Evolutionary conservation across 2,329 filamentous ascomycete genomes (phyloP), one percentile per base, ranked within the genome.

Genomic region (Fusarium fujikuroi): DNA sequence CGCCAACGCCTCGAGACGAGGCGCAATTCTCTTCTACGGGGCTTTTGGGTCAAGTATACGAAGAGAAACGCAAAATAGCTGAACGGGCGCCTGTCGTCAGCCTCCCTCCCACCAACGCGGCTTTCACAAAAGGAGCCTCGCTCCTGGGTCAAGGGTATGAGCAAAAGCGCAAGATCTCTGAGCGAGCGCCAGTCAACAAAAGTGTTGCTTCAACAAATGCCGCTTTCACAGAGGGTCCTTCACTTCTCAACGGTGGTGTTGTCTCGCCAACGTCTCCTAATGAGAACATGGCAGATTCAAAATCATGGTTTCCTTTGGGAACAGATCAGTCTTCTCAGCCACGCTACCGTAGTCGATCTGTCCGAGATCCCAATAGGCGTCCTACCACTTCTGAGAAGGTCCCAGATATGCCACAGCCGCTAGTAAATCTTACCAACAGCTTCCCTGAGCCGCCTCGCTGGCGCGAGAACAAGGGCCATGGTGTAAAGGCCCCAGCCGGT

Each of bases 371-470:
- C 43, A 64, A 47, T 32, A 64, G 59, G 69, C 76, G 39, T 25
- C 78, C 79, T 36, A 70, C 73, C 18, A 75, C 78, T 8, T 77
- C 76, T 18, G 81, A 78, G 53, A 44, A 66, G 39, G 70, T 73
- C 34, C 77, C 75, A 15, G 75, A 81, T 16, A 80, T 78, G 75
- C 85, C 86, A 6, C 90, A 90, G 69, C 92, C 92, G 3, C 85
- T 95, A 10, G 82, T 95, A 36, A 92, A 93, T 76, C 85, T 94
- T 44, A 91, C 74, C 40, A 77, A 90, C 0, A 84, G 86, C 54
- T 92, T 91, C 77, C 85, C 87, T 56, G 91, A 92, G 69, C 91
- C 91, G 23, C 86, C 91, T 79, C 86, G 87, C 77, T 86, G 86
- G 67, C 85, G 84, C 52, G 87, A 88, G 54, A 84, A 86, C 21